Percentiles rank a stretch among this genome's conserved stretches.
These are phyloP conservation scores for Sporormia fimetaria DNA, from an alignment of 495 filamentous ascomycete species.

Conservation along the genomic window DNA sequence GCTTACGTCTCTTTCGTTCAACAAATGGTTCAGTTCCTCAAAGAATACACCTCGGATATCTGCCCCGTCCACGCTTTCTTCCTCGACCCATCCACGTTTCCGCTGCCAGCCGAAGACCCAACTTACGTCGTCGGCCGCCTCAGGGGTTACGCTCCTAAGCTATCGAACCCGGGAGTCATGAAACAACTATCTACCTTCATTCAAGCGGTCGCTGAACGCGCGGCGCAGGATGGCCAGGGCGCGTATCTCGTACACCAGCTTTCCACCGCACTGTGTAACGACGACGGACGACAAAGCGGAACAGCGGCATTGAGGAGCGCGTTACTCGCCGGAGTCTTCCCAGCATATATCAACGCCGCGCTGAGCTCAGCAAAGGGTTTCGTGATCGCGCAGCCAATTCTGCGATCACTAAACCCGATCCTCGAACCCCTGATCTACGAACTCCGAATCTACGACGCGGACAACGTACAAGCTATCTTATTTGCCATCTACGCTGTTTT, in stretches of 20 bases:
- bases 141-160: conserved; percentile 51
- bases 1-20: conserved; percentile 60
- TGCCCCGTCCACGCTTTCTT: conserved; percentile 55
- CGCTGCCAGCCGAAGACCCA: conserved; percentile 53
- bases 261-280: conserved; percentile 42
- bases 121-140: conserved; percentile 57
- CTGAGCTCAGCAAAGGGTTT: conserved; percentile 44
- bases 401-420: conserved; percentile 39
- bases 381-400: conserved; percentile 47
- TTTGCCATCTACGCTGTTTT: conserved; percentile 39
- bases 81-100: conserved; percentile 53
- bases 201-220: conserved; percentile 52
- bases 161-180: conserved; percentile 40
- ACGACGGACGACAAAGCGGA: conserved; percentile 36
- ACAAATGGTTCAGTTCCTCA: conserved; percentile 47
- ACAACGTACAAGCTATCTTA: conserved; percentile 37
- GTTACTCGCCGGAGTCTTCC: conserved; percentile 49
- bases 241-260: conserved; percentile 49
- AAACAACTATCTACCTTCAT: conserved; percentile 52
- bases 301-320: conserved; percentile 46
- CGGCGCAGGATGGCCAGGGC: conserved; percentile 51
- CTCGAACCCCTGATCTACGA: conserved; percentile 40
- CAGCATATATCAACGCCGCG: conserved; percentile 48
- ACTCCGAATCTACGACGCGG: conserved; percentile 38
- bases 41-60: conserved; percentile 55